These are phyloP conservation scores for Auricularia heimuer DNA, from an alignment of 768 basidiomycete species.

Conservation along the genomic window DNA sequence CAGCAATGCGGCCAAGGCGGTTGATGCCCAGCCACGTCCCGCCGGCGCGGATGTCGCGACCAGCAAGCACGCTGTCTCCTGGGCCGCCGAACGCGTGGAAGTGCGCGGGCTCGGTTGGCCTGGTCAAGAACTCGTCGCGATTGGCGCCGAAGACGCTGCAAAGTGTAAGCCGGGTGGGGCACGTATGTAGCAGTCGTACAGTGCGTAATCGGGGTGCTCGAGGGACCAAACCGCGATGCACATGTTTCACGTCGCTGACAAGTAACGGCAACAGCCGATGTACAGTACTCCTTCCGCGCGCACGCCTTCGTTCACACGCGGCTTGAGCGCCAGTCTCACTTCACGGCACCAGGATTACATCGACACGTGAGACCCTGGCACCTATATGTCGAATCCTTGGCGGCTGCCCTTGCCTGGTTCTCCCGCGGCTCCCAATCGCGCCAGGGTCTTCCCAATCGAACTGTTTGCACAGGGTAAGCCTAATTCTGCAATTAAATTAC, in stretches of 20 bases:
- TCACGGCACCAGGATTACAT: too few relatives aligned
- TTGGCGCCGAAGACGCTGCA: conserved; percentile 63
- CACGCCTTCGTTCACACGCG: too few relatives aligned
- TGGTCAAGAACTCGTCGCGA: conserved; percentile 61
- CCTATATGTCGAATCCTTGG: too few relatives aligned
- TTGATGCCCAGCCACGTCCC: conserved; percentile 78
- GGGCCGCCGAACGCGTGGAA: conserved; percentile 53
- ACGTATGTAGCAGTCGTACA: conserved; percentile 39
- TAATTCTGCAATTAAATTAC: too few relatives aligned
- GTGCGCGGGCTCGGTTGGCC: conserved; percentile 55
- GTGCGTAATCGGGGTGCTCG: conserved; percentile 64
- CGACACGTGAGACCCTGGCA: too few relatives aligned
- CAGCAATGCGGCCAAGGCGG: conserved; percentile 53
- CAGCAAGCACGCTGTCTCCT: conserved; percentile 45
- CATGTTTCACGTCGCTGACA: conserved; percentile 31
- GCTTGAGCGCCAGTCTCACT: too few relatives aligned
- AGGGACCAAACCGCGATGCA: conserved; percentile 74
- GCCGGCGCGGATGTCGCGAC: conserved; percentile 60
- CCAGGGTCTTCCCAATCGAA: too few relatives aligned
- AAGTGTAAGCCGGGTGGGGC: conserved; percentile 5
- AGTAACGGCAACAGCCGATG: too few relatives aligned
- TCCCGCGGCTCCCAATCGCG: too few relatives aligned
- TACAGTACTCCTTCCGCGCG: too few relatives aligned
- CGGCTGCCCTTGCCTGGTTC: too few relatives aligned
- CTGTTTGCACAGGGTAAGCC: too few relatives aligned